These are phyloP conservation scores for Prosopis cineraria DNA, from an alignment of 306 rosid genomes.

Conservation along the genomic window DNA sequence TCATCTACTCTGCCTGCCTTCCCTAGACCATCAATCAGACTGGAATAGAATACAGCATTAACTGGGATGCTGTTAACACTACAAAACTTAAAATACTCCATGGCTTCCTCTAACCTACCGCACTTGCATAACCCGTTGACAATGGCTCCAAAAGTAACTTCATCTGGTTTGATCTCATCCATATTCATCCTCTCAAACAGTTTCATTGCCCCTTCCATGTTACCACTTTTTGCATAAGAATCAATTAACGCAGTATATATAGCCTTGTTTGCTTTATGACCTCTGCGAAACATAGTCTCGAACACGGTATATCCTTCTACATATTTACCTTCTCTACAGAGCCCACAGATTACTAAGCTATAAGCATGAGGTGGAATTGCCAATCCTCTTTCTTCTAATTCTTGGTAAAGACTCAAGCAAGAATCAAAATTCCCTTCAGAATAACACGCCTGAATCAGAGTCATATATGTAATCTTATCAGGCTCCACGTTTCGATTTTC, in stretches of 20 bases:
- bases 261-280: slow-evolving; percentile 66
- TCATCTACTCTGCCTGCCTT: slow-evolving; percentile 81
- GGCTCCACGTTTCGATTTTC: slow-evolving; percentile 58
- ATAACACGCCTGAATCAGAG: slow-evolving; percentile 75
- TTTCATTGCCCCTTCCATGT: slow-evolving; percentile 63
- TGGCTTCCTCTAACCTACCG: slow-evolving; percentile 82
- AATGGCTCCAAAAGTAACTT: slow-evolving; percentile 77
- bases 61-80: slow-evolving; percentile 49
- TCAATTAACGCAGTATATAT: slow-evolving; percentile 77
- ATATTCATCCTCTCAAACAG: slow-evolving; percentile 69
- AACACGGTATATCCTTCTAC: slow-evolving; percentile 66
- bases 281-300: slow-evolving; percentile 61
- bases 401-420: slow-evolving; percentile 81
- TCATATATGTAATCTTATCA: slow-evolving; percentile 79
- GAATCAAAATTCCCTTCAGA: slow-evolving; percentile 57
- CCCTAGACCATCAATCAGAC: slow-evolving; percentile 84
- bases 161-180: slow-evolving; percentile 73
- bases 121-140: slow-evolving; percentile 81
- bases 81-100: slow-evolving; percentile 59
- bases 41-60: slow-evolving; percentile 76
- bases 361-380: slow-evolving; percentile 64
- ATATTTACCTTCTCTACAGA: slow-evolving; percentile 67
- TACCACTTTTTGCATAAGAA: slow-evolving; percentile 64
- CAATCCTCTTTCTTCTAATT: slow-evolving; percentile 71
- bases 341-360: slow-evolving; percentile 72